A percentile compares a stretch with the other conserved stretches of the same genome.
These are phyloP conservation scores for Bonia amplexicaulis DNA, from an alignment of 176 grass and related monocot genomes.

Conservation along the genomic window DNA sequence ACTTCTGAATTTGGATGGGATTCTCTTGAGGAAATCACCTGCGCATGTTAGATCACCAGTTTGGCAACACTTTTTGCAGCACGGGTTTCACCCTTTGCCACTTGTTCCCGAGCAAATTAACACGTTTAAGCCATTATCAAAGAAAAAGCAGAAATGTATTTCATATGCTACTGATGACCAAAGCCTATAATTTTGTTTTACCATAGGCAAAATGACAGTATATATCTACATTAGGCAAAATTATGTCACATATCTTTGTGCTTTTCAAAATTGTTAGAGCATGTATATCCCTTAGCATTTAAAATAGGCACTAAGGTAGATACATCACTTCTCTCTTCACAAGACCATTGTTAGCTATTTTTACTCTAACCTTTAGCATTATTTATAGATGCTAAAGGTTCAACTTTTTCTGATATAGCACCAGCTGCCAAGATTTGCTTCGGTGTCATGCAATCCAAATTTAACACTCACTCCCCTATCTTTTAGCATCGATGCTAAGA, in stretches of 20 bases:
- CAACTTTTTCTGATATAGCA: no score
- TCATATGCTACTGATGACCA: not conserved
- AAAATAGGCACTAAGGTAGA: no score
- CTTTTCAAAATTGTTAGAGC: not conserved
- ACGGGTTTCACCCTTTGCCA: not conserved
- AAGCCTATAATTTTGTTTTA: not conserved
- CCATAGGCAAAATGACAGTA: not conserved
- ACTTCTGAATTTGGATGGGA: conserved; percentile 5
- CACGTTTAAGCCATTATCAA: not conserved
- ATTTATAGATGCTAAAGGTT: no score
- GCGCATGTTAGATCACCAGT: not conserved
- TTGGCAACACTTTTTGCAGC: not conserved
- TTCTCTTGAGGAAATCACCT: not conserved
- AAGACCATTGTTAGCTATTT: no score
- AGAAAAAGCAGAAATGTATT: not conserved
- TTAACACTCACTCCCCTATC: no score
- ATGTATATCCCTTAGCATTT: no score
- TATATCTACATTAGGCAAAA: not conserved
- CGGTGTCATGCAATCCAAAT: no score
- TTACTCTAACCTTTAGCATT: no score
- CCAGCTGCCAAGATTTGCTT: no score
- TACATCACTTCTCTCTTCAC: no score
- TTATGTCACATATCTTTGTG: not conserved
- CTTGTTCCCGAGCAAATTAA: not conserved
- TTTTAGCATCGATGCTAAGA: no score